These are phyloP conservation scores for Erythrophleum ivorense DNA, from an alignment of 331 rosid species.

Conservation along the genomic window DNA sequence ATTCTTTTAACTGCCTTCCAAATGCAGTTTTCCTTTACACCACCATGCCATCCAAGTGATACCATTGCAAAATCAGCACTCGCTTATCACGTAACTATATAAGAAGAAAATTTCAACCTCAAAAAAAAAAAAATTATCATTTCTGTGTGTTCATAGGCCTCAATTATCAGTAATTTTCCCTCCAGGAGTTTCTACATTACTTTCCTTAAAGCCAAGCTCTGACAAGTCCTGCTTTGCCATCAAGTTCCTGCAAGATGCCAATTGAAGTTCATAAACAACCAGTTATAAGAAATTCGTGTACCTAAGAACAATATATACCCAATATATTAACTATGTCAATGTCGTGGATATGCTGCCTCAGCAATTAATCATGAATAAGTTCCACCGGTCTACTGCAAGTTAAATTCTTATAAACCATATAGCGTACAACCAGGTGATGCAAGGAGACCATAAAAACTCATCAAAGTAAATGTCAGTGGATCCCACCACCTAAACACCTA, in stretches of 20 bases:
- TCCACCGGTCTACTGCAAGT: neutral
- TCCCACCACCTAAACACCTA: neutral
- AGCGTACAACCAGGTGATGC: too few species aligned
- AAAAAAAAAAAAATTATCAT: conserved; percentile 19
- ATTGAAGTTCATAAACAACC: conserved; percentile 33
- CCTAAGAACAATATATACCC: conserved; percentile 6
- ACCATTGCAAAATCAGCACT: conserved; percentile 12
- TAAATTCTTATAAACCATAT: too few species aligned
- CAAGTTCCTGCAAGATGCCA: conserved; percentile 73
- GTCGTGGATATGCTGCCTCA: neutral
- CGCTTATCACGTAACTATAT: conserved; percentile 14
- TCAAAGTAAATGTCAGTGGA: too few species aligned
- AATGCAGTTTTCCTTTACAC: neutral
- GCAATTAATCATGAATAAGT: neutral
- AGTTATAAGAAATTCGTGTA: neutral
- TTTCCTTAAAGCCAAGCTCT: conserved; percentile 83
- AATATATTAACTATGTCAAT: neutral
- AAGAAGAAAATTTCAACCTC: conserved; percentile 27
- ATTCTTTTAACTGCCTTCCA: neutral
- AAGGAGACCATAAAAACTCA: too few species aligned
- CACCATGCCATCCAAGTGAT: neutral
- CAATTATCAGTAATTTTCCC: conserved; percentile 43
- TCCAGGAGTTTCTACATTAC: conserved; percentile 46
- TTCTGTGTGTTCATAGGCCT: conserved; percentile 21
- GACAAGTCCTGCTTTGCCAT: conserved; percentile 97